Evolutionary conservation across 139 green algal species (phyloP).

Genomic region (Pseudopediastrum boryanum): DNA sequence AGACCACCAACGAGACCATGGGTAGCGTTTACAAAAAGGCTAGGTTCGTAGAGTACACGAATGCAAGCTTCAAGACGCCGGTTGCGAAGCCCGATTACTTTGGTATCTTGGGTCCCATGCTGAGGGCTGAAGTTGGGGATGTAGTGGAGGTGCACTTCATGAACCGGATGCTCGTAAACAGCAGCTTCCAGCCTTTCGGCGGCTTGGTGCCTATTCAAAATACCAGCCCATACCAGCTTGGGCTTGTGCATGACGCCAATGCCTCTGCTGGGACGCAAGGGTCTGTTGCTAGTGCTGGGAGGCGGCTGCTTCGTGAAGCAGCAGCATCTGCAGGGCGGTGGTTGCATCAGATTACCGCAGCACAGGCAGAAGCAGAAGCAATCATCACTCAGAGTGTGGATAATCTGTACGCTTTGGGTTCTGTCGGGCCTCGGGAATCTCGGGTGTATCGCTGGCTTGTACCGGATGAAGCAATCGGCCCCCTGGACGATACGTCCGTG

Average conservation of each 20-base stretch:
- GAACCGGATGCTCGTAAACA: slow-evolving; percentile 38
- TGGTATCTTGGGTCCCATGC: slow-evolving; percentile 57
- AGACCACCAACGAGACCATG: slow-evolving; percentile 43
- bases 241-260: background rate
- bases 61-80: slow-evolving; percentile 48
- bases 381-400: slow-evolving; percentile 35
- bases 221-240: slow-evolving; percentile 33
- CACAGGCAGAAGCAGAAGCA: slow-evolving; percentile 33
- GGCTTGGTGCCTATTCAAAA: slow-evolving; percentile 37
- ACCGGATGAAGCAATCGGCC: slow-evolving; percentile 37
- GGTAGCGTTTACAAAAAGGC: slow-evolving; percentile 57
- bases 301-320: slow-evolving; percentile 2
- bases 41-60: slow-evolving; percentile 52
- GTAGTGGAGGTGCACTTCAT: slow-evolving; percentile 54
- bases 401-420: background rate
- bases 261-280: background rate
- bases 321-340: background rate
- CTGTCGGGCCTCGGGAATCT: slow-evolving; percentile 30
- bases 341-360: slow-evolving; percentile 26
- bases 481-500: slow-evolving; percentile 43
- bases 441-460: slow-evolving; percentile 47
- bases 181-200: slow-evolving; percentile 41
- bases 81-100: background rate
- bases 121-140: slow-evolving; percentile 64
- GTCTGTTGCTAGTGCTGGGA: background rate